phyloP scores from a whole-genome alignment of 352 stramenopile species.

The Globisporangium paddicum region DNA sequence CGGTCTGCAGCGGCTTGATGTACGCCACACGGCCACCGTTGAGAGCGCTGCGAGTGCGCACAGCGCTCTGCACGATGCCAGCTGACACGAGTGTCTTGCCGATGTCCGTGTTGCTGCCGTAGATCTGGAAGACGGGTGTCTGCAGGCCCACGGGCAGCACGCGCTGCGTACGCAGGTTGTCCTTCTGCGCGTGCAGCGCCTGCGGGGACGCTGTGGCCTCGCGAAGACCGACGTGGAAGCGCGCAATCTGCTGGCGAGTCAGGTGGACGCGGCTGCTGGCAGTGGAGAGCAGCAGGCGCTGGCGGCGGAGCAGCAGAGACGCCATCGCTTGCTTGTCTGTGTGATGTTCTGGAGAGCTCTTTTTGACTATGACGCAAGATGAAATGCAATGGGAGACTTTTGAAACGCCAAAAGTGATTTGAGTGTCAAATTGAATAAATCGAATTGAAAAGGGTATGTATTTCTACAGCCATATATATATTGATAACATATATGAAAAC shows the following conservation, averaged over 20 bases:
- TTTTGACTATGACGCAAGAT: too few species aligned
- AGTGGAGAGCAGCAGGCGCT: background rate
- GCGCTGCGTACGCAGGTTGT: slow-evolving; percentile 48
- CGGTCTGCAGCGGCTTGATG: slow-evolving; percentile 97
- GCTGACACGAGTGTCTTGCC: slow-evolving; percentile 96
- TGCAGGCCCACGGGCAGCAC: slow-evolving; percentile 46
- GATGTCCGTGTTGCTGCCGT: slow-evolving; percentile 97
- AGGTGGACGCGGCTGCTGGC: background rate
- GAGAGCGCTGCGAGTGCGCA: slow-evolving; percentile 12
- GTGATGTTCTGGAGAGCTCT: background rate
- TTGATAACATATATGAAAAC: background rate
- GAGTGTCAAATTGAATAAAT: too few species aligned
- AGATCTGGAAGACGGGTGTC: slow-evolving; percentile 88
- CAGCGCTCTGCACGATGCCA: slow-evolving; percentile 84
- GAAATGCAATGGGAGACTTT: too few species aligned
- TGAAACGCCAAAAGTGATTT: too few species aligned
- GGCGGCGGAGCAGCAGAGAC: background rate
- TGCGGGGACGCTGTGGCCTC: slow-evolving; percentile 24
- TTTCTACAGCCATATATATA: too few species aligned
- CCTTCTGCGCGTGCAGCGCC: slow-evolving; percentile 37
- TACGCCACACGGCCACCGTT: slow-evolving; percentile 55
- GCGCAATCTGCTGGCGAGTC: background rate
- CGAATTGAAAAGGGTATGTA: too few species aligned
- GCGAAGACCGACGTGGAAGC: slow-evolving; percentile 48
- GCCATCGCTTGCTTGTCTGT: background rate